These are phyloP conservation scores for Teunomyces kruisii DNA, from an alignment of 805 yeast species.

Conservation along the genomic window DNA sequence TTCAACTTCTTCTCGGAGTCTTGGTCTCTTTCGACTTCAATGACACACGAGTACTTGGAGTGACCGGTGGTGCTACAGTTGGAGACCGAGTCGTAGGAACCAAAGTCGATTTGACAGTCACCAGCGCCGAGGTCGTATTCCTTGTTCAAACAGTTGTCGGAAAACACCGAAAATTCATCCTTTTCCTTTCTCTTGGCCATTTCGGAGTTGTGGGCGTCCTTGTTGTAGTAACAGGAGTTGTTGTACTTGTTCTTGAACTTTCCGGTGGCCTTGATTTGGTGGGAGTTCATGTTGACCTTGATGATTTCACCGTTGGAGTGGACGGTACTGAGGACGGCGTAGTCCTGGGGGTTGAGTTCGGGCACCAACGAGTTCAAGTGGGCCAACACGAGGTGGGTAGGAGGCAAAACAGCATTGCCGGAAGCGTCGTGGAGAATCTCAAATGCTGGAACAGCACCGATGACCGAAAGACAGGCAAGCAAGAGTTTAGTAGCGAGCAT, in stretches of 20 bases:
- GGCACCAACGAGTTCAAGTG: slow-evolving; percentile 6
- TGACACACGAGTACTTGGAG: slow-evolving; percentile 14
- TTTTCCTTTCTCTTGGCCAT: neutral
- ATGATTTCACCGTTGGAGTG: slow-evolving; percentile 12
- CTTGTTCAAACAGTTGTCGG: slow-evolving; percentile 12
- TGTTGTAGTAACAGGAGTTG: slow-evolving; percentile 9
- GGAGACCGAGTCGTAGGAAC: slow-evolving; percentile 9
- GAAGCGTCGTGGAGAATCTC: slow-evolving; percentile 9
- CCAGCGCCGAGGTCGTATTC: slow-evolving; percentile 8
- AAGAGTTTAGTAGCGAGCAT: slow-evolving; percentile 11
- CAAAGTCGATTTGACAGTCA: slow-evolving; percentile 11
- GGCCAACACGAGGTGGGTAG: slow-evolving; percentile 11
- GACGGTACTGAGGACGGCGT: slow-evolving; percentile 13
- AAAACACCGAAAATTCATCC: slow-evolving; percentile 8
- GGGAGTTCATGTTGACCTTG: slow-evolving; percentile 14
- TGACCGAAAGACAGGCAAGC: slow-evolving; percentile 6
- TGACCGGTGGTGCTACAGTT: slow-evolving; percentile 10
- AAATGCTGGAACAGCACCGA: slow-evolving; percentile 7
- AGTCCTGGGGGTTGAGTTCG: slow-evolving; percentile 6
- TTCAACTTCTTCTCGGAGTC: slow-evolving; percentile 9
- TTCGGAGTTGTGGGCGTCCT: neutral
- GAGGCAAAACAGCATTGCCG: slow-evolving; percentile 14
- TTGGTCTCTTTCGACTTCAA: slow-evolving; percentile 12
- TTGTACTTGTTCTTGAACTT: slow-evolving; percentile 11
- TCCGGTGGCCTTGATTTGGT: slow-evolving; percentile 11